A percentile compares a stretch with the other conserved stretches of the same genome.
These are phyloP conservation scores for Viola pubescens DNA, from an alignment of 441 rosid genomes.

Conservation along the genomic window DNA sequence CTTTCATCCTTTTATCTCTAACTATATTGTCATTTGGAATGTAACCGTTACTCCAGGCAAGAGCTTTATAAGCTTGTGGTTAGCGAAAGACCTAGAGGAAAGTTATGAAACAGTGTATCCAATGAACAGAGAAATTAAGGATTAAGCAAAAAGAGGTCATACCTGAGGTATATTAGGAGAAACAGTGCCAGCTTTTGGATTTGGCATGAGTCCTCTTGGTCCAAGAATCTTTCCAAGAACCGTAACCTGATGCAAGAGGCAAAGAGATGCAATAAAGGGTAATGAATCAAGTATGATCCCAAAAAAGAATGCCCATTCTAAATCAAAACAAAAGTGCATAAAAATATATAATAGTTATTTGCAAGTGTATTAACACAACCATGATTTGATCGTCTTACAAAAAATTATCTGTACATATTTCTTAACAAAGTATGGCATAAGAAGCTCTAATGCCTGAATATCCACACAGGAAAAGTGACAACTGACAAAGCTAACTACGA, in stretches of 20 bases:
- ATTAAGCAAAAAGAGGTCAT: neutral
- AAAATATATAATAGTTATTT: neutral
- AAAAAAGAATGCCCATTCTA: neutral
- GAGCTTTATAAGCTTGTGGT: neutral
- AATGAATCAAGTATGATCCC: neutral
- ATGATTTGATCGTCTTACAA: neutral
- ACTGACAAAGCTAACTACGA: too few species aligned
- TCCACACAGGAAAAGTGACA: too few species aligned
- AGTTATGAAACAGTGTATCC: neutral
- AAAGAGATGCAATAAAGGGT: neutral
- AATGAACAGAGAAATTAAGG: too few species aligned
- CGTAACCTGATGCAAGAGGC: conserved; percentile 61
- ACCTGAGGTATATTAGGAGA: conserved; percentile 88
- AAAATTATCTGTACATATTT: too few species aligned
- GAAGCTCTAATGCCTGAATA: too few species aligned
- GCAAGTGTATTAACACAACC: neutral
- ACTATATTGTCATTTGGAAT: neutral
- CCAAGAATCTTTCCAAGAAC: conserved; percentile 94
- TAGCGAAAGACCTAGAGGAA: neutral
- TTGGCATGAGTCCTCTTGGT: conserved; percentile 99
- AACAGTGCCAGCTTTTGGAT: conserved; percentile 98
- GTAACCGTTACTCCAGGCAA: neutral
- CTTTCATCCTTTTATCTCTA: neutral
- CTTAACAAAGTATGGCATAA: too few species aligned
- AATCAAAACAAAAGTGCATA: neutral